phyloP scores from a whole-genome alignment of 805 yeast species.

The Kazachstania bromeliacearum region DNA sequence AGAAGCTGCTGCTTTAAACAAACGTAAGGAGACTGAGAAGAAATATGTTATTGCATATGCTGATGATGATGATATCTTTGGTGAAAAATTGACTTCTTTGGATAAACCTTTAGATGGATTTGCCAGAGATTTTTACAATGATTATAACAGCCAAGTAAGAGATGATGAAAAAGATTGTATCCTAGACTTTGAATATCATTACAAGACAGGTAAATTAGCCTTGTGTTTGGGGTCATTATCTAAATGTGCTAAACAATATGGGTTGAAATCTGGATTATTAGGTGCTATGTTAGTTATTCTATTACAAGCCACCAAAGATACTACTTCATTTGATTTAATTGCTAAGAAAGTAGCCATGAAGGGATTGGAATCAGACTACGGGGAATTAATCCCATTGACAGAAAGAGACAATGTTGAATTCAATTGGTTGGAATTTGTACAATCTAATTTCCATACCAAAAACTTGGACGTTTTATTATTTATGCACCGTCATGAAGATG shows the following conservation, averaged over 20 bases:
- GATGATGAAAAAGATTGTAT: conserved; percentile 28
- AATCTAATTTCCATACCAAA: conserved; percentile 9
- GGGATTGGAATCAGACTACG: conserved; percentile 20
- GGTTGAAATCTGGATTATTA: conserved; percentile 13
- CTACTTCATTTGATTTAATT: conserved; percentile 17
- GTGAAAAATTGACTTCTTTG: conserved; percentile 33
- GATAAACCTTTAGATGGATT: conserved; percentile 38
- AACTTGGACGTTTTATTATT: conserved; percentile 15
- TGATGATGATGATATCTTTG: conserved; percentile 56
- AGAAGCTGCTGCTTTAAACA: conserved; percentile 39
- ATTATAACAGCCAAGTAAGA: conserved; percentile 35
- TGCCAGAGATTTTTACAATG: conserved; percentile 34
- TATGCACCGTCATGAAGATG: conserved; percentile 7
- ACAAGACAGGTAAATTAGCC: conserved; percentile 24
- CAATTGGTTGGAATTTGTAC: conserved; percentile 18
- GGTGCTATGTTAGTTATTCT: conserved; percentile 24
- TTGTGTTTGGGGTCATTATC: conserved; percentile 23
- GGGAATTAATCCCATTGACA: conserved; percentile 13
- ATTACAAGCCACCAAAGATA: conserved; percentile 17
- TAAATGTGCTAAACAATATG: conserved; percentile 15
- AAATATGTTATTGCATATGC: conserved; percentile 32
- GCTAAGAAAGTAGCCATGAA: conserved; percentile 26
- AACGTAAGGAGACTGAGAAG: conserved; percentile 46
- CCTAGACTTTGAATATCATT: conserved; percentile 24
- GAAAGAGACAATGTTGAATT: conserved; percentile 14